A percentile compares a stretch with the other conserved stretches of the same genome.
Evolutionary conservation across 176 grass and related monocot species (phyloP).

Genomic region (Ensete ventricosum): DNA sequence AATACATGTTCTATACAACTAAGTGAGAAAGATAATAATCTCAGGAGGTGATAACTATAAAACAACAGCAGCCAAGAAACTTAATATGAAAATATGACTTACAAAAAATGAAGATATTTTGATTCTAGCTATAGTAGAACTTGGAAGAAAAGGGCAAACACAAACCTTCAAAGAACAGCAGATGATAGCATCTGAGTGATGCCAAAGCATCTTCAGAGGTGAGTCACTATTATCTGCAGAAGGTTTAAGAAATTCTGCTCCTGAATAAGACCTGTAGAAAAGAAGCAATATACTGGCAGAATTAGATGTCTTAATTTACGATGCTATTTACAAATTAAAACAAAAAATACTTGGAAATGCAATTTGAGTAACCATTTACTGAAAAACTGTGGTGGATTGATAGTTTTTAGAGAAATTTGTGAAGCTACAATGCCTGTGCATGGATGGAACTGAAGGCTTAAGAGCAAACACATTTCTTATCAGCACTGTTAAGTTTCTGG

Average conservation of each 20-base stretch:
- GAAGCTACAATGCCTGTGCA: background rate
- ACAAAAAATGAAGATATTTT: background rate
- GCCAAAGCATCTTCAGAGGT: constrained; percentile 23
- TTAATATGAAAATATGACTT: background rate
- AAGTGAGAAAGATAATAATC: background rate
- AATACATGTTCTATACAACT: background rate
- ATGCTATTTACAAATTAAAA: background rate
- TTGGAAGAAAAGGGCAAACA: background rate
- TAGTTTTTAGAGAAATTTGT: background rate
- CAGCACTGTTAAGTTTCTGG: background rate
- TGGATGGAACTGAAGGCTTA: background rate
- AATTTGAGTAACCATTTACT: background rate
- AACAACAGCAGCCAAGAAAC: background rate
- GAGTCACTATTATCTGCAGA: background rate
- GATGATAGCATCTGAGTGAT: constrained; percentile 24
- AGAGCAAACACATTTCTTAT: background rate
- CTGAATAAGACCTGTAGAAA: constrained; percentile 20
- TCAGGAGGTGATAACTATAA: background rate
- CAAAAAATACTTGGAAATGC: background rate
- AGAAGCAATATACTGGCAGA: background rate
- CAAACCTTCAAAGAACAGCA: constrained; percentile 26
- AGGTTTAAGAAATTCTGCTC: constrained; percentile 13
- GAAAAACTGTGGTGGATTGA: background rate
- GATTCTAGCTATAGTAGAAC: background rate
- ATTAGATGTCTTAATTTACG: background rate